Evolutionary conservation across 768 basidiomycete genomes (phyloP).

Genomic region (Rhizopogon vulgaris): DNA sequence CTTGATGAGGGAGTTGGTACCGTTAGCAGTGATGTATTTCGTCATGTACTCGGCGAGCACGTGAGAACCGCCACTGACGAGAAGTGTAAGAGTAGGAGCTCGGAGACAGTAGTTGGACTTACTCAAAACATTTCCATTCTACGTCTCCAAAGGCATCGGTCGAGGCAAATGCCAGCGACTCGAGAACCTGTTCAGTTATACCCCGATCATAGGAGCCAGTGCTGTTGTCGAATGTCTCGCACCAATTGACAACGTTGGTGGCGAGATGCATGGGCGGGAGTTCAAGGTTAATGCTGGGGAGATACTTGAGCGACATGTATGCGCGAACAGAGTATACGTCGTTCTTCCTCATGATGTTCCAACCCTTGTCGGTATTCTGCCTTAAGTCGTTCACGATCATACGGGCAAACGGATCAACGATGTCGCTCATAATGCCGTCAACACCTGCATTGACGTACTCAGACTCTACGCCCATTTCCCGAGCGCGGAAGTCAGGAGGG

Average conservation of each 20-base stretch:
- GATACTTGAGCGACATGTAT: constrained; percentile 17
- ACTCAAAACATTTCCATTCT: background rate
- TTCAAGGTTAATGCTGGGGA: constrained; percentile 13
- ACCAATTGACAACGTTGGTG: constrained; percentile 25
- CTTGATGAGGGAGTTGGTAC: constrained; percentile 8
- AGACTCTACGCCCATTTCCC: constrained; percentile 5
- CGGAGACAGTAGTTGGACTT: background rate
- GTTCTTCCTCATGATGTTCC: constrained; percentile 19
- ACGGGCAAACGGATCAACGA: constrained; percentile 16
- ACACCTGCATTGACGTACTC: constrained; percentile 12
- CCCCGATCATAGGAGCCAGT: constrained; percentile 27
- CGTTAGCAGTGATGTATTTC: constrained; percentile 5
- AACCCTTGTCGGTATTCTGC: constrained; percentile 12
- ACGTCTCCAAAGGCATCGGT: background rate
- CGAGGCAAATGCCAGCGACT: constrained; percentile 16
- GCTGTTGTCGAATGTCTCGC: constrained; percentile 27
- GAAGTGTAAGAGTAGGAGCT: background rate
- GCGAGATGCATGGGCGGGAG: constrained; percentile 8
- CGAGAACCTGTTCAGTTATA: constrained; percentile 26
- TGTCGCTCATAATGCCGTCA: constrained; percentile 13
- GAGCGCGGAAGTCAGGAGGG: constrained; percentile 6
- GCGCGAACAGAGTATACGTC: constrained; percentile 25
- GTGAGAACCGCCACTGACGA: constrained; percentile 8
- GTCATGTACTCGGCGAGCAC: constrained; percentile 18
- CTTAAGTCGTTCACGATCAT: constrained; percentile 16